phyloP scores from a whole-genome alignment of 140 eudicot species.

The Stevia rebaudiana region DNA sequence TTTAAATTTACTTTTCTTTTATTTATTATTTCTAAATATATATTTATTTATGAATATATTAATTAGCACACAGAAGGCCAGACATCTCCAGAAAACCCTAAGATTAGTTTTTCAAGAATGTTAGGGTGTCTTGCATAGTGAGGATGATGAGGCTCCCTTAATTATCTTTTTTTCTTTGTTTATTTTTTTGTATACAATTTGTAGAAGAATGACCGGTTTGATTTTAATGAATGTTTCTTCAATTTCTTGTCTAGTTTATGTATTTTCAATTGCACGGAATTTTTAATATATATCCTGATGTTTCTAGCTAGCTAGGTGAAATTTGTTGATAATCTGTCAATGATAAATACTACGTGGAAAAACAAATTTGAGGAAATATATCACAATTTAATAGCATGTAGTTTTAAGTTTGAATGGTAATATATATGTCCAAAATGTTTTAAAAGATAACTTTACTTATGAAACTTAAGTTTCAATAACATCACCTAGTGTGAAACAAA shows the following conservation, averaged over 20 bases:
- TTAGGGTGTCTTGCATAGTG: slow-evolving; percentile 62
- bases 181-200: slow-evolving; percentile 18
- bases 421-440: no score
- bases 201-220: slow-evolving; percentile 18
- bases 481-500: no score
- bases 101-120: slow-evolving; percentile 41
- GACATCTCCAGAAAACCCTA: slow-evolving; percentile 75
- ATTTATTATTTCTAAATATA: background rate
- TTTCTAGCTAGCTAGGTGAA: no score
- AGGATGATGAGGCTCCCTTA: slow-evolving; percentile 67
- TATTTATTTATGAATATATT: background rate
- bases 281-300: no score
- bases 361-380: background rate
- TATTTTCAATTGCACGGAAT: background rate
- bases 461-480: background rate
- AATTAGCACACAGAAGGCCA: slow-evolving; percentile 38
- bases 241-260: background rate
- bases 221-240: slow-evolving; percentile 2
- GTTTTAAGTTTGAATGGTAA: background rate
- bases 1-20: slow-evolving; percentile 27
- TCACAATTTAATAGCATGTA: background rate
- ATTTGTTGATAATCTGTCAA: background rate
- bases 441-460: background rate
- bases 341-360: background rate
- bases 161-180: slow-evolving; percentile 8